Conservation (phyloP, 495 filamentous ascomycete species). For the Penicillium tannophilum region DNA sequence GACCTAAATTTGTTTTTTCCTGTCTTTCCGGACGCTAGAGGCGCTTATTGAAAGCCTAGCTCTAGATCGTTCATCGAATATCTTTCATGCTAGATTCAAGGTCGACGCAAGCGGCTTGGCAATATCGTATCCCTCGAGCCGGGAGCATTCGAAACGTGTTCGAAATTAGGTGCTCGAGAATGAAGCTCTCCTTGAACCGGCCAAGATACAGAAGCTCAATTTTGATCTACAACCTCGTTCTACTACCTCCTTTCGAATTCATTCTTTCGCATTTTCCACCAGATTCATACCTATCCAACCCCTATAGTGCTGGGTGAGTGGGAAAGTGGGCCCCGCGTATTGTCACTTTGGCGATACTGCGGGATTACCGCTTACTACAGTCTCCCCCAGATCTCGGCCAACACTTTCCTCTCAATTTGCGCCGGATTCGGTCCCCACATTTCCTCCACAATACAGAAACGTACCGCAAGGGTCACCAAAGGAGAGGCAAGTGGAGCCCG, state of each 20-base stretch:
- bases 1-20: neutral
- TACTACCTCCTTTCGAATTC: neutral
- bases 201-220: neutral
- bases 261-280: neutral
- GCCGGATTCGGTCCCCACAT: neutral
- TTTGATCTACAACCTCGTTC: neutral
- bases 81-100: neutral
- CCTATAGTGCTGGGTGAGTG: neutral
- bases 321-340: neutral
- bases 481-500: neutral
- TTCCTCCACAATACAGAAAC: neutral
- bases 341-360: neutral
- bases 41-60: neutral
- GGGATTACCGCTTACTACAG: neutral
- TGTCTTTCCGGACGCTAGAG: neutral
- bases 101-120: neutral
- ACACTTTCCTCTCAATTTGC: neutral
- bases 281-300: neutral
- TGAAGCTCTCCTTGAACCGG: neutral
- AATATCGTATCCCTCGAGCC: neutral
- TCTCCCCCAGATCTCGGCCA: neutral
- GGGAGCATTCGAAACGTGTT: neutral
- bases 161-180: neutral
- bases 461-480: neutral
- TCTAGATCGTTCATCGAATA: neutral